Conservation (phyloP, 371 early-diverging fungal genomes). For the Syncephalastrum racemosum region DNA sequence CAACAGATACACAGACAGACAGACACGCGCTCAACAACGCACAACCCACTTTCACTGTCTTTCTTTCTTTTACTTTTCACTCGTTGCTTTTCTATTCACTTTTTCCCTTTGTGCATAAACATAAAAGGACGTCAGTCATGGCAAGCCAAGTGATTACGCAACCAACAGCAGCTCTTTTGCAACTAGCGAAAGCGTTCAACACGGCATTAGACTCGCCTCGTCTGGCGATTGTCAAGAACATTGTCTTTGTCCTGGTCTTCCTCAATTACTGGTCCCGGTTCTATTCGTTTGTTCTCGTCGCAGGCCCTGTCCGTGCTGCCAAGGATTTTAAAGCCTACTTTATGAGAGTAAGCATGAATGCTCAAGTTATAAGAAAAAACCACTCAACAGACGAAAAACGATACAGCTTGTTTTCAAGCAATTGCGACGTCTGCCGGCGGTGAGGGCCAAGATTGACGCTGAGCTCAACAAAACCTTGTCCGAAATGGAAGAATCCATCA, state of each 20-base stretch:
- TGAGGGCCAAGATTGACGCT: constrained; percentile 54
- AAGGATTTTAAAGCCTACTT: constrained; percentile 49
- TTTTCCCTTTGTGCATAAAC: too few species aligned
- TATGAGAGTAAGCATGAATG: constrained; percentile 30
- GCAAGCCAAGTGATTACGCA: constrained; percentile 15
- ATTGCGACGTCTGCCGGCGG: constrained; percentile 55
- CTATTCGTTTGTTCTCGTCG: constrained; percentile 54
- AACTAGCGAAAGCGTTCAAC: constrained; percentile 18
- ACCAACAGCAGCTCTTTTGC: constrained; percentile 3
- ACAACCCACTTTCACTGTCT: too few species aligned
- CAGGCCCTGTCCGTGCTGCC: constrained; percentile 54
- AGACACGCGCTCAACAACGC: too few species aligned
- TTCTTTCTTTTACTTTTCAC: too few species aligned
- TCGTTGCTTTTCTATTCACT: too few species aligned
- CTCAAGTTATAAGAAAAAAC: neutral
- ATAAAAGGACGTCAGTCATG: constrained; percentile 6
- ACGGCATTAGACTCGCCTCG: constrained; percentile 38
- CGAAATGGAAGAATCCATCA: constrained; percentile 75
- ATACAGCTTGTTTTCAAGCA: constrained; percentile 58
- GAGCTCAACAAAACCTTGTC: constrained; percentile 69
- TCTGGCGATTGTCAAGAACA: constrained; percentile 52
- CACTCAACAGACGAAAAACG: neutral
- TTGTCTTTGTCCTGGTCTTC: constrained; percentile 59
- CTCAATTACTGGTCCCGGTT: constrained; percentile 52
- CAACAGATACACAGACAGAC: too few species aligned